Evolutionary conservation across 345 rosid genomes (phyloP), one percentile per base, ranked within the genome.

Genomic region (Pistacia integerrima): DNA sequence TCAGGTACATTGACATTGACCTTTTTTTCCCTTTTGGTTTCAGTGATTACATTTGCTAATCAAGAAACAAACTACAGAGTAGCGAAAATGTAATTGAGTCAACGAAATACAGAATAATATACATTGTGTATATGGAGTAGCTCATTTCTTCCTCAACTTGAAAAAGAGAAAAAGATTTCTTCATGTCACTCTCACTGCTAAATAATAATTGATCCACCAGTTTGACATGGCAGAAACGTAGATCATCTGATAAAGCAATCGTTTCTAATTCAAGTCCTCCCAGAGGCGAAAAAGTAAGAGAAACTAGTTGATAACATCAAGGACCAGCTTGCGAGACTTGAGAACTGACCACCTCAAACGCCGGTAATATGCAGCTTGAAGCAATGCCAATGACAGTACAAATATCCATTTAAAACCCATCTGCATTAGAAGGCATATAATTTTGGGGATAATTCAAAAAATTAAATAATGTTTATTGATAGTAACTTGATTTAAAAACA

Each of bases 361-460:
- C 82, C 98, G 85, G 84, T 94, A 92, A 62, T 94, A 97, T 10
- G 79, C 97, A 69, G 97, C 98, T 85, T 94, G 99, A 81, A 97
- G 97, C 61, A 97, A 79, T 6, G 98, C 99, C 76, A 97, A 68
- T 49, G 98, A 94, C 49, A 97, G 88, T 78, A 97, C 85, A 73
- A 94, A 94, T 80, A 97, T 97, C 99, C 99, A 94, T 78, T 97
- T 97, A 81, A 94, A 97, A 73, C 99, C 99, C 99, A 97, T 97
- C 99, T 97, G 92, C 87, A 83, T 30, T 51, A 5, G 4, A 48
- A 65, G 59, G 62, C 60, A 78, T 51, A 30, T 13, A 36, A 48
- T 18, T n/a, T 76, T 44, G 75, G 64, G 58, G 69, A n/a, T 46
- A 41, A 17, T 44, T 30, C 12, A 30, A 25, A 68, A 25, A 13